A percentile compares a stretch with the other conserved stretches of the same genome.
phyloP scores from a whole-genome alignment of 108 stramenopile species.

The Cyclotella baltica region DNA sequence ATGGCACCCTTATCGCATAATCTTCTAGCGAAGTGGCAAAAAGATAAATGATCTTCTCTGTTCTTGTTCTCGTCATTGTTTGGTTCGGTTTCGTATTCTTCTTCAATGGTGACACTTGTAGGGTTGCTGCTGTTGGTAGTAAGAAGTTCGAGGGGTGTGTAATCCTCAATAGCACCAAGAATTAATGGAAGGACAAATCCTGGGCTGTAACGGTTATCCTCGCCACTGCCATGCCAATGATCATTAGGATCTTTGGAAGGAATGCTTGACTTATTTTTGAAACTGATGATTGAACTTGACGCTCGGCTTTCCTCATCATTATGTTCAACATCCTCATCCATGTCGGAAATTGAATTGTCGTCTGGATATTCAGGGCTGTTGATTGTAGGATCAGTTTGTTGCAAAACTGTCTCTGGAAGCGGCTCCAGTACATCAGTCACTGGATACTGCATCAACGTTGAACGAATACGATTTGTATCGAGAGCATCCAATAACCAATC shows the following conservation, averaged over 20 bases:
- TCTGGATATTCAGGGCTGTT: conserved; percentile 4
- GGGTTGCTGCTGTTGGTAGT: not conserved
- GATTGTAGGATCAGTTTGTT: not conserved
- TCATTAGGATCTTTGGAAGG: conserved; percentile 2
- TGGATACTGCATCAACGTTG: conserved; percentile 67
- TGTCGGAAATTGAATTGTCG: conserved; percentile 10
- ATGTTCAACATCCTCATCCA: conserved; percentile 25
- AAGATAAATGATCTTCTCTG: conserved; percentile 21
- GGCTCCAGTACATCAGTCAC: conserved; percentile 52
- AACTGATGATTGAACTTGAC: not conserved
- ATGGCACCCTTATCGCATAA: conserved; percentile 72
- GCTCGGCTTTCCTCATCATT: conserved; percentile 11
- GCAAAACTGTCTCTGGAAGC: conserved; percentile 8
- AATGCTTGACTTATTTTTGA: not conserved
- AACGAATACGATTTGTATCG: conserved; percentile 59
- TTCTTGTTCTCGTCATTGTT: conserved; percentile 16
- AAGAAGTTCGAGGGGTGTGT: conserved; percentile 14
- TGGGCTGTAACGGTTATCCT: conserved; percentile 76
- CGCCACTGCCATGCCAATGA: conserved; percentile 44
- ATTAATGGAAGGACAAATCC: conserved; percentile 77
- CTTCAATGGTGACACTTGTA: not conserved
- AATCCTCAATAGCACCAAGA: conserved; percentile 46
- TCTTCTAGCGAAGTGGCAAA: conserved; percentile 48
- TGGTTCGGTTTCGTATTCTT: not conserved
- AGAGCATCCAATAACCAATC: conserved; percentile 73